A percentile compares a stretch with the other conserved stretches of the same genome.
These are phyloP conservation scores for Zopfia rhizophila DNA, from an alignment of 2,329 filamentous ascomycete genomes.

Conservation along the genomic window DNA sequence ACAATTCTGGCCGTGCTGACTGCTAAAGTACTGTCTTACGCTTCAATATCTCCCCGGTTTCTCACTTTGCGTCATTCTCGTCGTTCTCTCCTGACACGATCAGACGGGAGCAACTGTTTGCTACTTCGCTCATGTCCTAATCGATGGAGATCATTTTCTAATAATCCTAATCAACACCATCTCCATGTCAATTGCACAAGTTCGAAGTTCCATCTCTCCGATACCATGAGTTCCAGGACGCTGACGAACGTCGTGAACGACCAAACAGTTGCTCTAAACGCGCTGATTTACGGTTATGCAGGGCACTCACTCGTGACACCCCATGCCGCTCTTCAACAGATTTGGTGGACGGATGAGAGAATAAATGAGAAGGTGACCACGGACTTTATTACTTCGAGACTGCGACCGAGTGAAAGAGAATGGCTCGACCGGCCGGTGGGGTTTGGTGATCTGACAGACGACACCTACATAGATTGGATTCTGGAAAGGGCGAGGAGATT, in stretches of 20 bases:
- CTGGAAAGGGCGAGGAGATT: conserved; percentile 73
- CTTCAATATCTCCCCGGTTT: conserved; percentile 22
- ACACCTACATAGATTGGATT: conserved; percentile 84
- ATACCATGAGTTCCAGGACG: conserved; percentile 50
- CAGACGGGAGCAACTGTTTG: too few species aligned
- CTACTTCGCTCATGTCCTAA: too few species aligned
- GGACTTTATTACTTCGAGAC: conserved; percentile 72
- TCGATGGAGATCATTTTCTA: too few species aligned
- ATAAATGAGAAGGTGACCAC: conserved; percentile 77
- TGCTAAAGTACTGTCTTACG: conserved; percentile 36
- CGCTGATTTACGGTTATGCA: conserved; percentile 61
- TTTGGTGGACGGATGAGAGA: conserved; percentile 78
- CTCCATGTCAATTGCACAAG: conserved; percentile 20
- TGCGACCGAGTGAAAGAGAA: conserved; percentile 70
- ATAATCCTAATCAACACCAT: not conserved
- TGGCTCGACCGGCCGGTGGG: conserved; percentile 70
- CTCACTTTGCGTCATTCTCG: conserved; percentile 20
- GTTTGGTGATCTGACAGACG: conserved; percentile 76
- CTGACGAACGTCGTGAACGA: conserved; percentile 55
- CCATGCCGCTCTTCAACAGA: conserved; percentile 59
- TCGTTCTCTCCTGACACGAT: conserved; percentile 17
- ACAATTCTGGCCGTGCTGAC: conserved; percentile 45
- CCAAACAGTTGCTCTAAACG: conserved; percentile 59
- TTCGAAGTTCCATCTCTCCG: conserved; percentile 11
- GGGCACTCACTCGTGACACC: conserved; percentile 62